Base-by-base conservation (phyloP, 352 stramenopile genomes). In the Pythium diclinum region DNA sequence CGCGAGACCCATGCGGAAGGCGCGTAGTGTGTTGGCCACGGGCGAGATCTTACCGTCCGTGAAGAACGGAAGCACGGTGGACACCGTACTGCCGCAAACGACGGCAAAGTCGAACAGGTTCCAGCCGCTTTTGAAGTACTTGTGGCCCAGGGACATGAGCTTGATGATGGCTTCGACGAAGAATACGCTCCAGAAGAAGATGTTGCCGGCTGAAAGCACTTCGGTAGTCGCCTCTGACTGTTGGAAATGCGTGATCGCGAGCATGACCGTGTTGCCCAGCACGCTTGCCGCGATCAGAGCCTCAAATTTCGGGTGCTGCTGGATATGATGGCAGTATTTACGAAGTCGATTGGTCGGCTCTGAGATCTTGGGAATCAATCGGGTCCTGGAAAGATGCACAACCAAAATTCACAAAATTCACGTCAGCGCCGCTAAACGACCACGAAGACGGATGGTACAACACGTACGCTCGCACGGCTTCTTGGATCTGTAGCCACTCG, bases 61-160 rank as follows among this genome's bases (percentile, higher is more conserved):
- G 67, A 76, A 72, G 25, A 77, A 77, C 30, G 77, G 72, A 8
- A 84, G 40, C 34, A 81, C 54, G 1, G 72, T 79, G 17, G 74
- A 77, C 0, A 81, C 55, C 2, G 70, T 80, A 33, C 71, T 82
- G 7, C 75, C 75, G 13, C 75, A 58, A 17, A 87, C 77, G 14
- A 91, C 68, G 6, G 73, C 48, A 63, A 86, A 86, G 68, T 94
- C 85, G 46, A 94, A 90, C 13, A 77, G 59, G 58, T 94, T 93
- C 73, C 82, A 92, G 1, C 56, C 52, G 60, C 90, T 75, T 7
- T 40, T n/a, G 23, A 90, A 78, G 52, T 95, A 95, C 28, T 61
- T 59, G n/a, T 60, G 51, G 0, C 83, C 83, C 32, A 91, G 69
- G 1, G 77, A 82, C 60, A 88, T 61, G 6, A 92, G 5, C 60